These are phyloP conservation scores for Clavulina sp. DNA, from an alignment of 768 basidiomycete species.

Conservation along the genomic window DNA sequence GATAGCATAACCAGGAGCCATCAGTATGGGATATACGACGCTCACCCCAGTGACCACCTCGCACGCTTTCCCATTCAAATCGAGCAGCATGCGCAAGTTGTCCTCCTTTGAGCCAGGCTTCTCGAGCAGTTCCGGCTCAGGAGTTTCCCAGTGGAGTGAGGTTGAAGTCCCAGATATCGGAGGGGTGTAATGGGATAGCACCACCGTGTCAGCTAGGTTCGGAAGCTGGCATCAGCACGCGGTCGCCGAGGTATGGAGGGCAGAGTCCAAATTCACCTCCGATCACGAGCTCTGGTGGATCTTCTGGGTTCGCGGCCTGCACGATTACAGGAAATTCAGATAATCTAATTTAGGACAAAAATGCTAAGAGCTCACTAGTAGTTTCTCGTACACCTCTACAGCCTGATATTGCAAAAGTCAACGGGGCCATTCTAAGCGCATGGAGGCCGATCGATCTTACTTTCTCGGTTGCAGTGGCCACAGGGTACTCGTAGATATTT, in stretches of 20 bases:
- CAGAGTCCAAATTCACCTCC: constrained; percentile 30
- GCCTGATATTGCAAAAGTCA: constrained; percentile 23
- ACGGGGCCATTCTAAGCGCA: background rate
- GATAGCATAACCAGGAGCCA: constrained; percentile 57
- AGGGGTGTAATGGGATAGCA: constrained; percentile 60
- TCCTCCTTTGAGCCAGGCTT: constrained; percentile 70
- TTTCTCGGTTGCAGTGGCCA: constrained; percentile 60
- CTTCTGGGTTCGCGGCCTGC: constrained; percentile 35
- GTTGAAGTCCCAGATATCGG: constrained; percentile 38
- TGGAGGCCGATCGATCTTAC: constrained; percentile 8
- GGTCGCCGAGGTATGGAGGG: background rate
- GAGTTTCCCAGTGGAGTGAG: constrained; percentile 31
- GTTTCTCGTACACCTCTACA: constrained; percentile 70
- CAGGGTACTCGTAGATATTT: constrained; percentile 55
- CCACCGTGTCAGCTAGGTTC: constrained; percentile 75
- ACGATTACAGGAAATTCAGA: constrained; percentile 14
- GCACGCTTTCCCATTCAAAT: constrained; percentile 71
- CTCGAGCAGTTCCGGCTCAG: constrained; percentile 70
- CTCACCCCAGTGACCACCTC: constrained; percentile 87
- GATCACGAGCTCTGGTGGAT: constrained; percentile 66
- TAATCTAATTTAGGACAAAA: background rate
- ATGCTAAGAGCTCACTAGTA: constrained; percentile 34
- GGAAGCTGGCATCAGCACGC: background rate
- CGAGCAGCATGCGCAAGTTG: constrained; percentile 71
- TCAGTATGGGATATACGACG: constrained; percentile 50